These are phyloP conservation scores for Porcisia hertigi DNA, from an alignment of 208 protist genomes.

Conservation along the genomic window DNA sequence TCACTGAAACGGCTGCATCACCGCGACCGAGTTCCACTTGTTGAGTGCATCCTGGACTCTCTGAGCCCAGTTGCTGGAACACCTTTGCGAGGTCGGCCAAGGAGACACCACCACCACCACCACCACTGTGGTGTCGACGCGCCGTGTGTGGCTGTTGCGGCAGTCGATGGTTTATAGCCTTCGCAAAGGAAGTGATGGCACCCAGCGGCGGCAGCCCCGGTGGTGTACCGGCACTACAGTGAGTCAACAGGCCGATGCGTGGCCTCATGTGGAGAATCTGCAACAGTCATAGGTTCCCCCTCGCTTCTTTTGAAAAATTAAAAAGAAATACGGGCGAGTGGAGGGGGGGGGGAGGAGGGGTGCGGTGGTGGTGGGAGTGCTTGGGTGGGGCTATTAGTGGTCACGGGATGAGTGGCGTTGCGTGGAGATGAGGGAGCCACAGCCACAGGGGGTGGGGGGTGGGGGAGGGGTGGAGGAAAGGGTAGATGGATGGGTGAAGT, in stretches of 20 bases:
- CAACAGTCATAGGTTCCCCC: neutral
- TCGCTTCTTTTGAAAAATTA: too few species aligned
- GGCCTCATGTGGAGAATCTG: neutral
- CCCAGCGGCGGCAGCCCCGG: neutral
- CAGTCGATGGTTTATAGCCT: neutral
- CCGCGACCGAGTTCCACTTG: neutral
- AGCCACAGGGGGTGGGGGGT: neutral
- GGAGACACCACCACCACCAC: constrained; percentile 19
- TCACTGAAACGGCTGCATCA: neutral
- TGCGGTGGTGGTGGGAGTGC: neutral
- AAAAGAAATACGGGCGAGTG: too few species aligned
- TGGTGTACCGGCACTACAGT: neutral
- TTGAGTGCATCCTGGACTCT: neutral
- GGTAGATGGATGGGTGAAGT: too few species aligned
- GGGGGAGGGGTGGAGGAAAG: neutral
- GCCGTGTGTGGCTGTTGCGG: neutral
- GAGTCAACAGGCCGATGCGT: neutral
- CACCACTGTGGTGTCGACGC: neutral
- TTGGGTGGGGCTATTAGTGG: neutral
- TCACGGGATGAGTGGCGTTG: neutral
- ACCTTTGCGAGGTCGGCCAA: constrained; percentile 48
- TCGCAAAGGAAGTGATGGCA: neutral
- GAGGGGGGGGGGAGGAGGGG: too few species aligned
- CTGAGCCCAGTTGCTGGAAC: constrained; percentile 36
- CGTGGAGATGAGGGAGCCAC: neutral